Evolutionary conservation across 768 basidiomycete genomes (phyloP), one percentile per base, ranked within the genome.

Genomic region (Russula sp.): DNA sequence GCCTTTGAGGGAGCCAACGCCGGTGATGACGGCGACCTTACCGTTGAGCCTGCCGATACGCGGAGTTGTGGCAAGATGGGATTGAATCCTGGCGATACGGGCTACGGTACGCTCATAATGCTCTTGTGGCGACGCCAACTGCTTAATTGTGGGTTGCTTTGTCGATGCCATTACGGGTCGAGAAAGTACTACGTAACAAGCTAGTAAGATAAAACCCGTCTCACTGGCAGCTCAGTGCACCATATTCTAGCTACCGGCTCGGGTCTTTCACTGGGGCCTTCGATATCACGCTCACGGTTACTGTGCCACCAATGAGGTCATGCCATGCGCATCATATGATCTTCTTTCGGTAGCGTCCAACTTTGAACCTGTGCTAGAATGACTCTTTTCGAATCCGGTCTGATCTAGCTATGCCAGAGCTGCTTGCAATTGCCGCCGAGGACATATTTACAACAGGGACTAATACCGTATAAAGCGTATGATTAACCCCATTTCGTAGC

Each of bases 1-100:
- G 18, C 94, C 94, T 71, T 87, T 86, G 67, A 88, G 71, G 20
- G 91, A 94, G 35, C 89, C 88, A 35, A 88, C 92, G 18, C 94
- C 94, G 0, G 94, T 96, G 68, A 96, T 82, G 60, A 96, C 80
- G 69, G 88, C 91, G 31, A 94, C 90, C 73, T 93, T 95, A 66
- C 80, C 84, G 70, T 79, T 80, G 66, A 95, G 79, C 68, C 84
- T 80, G 20, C 75, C 77, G 34, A 78, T 74, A 47, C 86, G 80
- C 35, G 84, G 78, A 22, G 82, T 69, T 32, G 73, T 77, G 48
- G 78, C 72, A 42, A 94, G 78, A 63, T 93, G 91, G 0, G 81
- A 77, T 71, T 86, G 85, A 59, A 94, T 84, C 68, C 81, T 81
- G 56, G 82, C 73, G 27, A 94, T 78, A 22, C 91, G 84, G 6